These are phyloP conservation scores for Wickerhamomyces hampshirensis DNA, from an alignment of 805 yeast species.

Conservation along the genomic window DNA sequence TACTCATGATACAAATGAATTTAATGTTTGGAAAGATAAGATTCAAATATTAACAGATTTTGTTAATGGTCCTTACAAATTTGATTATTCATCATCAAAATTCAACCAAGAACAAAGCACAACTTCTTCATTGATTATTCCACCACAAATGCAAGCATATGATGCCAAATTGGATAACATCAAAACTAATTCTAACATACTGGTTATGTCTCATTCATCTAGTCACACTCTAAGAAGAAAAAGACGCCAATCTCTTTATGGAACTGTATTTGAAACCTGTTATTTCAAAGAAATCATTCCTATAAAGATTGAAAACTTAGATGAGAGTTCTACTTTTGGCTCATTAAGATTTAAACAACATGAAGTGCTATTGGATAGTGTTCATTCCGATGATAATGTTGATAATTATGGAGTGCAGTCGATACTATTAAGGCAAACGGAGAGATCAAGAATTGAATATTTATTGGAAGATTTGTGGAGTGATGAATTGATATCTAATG, in stretches of 20 bases:
- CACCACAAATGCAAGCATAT: conserved; percentile 13
- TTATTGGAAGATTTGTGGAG: conserved; percentile 30
- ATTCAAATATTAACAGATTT: conserved; percentile 24
- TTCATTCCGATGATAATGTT: conserved; percentile 5
- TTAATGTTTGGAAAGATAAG: conserved; percentile 36
- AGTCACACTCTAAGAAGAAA: background rate
- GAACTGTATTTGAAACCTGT: conserved; percentile 15
- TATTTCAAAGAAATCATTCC: conserved; percentile 24
- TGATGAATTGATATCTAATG: conserved; percentile 21
- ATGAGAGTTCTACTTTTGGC: conserved; percentile 6
- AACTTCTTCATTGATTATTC: conserved; percentile 18
- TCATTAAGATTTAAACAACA: conserved; percentile 6
- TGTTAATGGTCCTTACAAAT: conserved; percentile 30
- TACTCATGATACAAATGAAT: conserved; percentile 31
- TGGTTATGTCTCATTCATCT: too few species aligned
- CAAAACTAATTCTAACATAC: too few species aligned
- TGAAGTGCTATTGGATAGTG: too few species aligned
- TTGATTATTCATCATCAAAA: conserved; percentile 25
- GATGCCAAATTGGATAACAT: conserved; percentile 22
- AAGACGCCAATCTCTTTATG: background rate
- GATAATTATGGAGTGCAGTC: conserved; percentile 5
- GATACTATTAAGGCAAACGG: conserved; percentile 13
- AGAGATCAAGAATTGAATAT: conserved; percentile 25
- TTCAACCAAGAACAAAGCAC: conserved; percentile 21
- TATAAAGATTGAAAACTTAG: conserved; percentile 13